Evolutionary conservation across 2,329 filamentous ascomycete species (phyloP).

Genomic region (Leptodontidium sp.): DNA sequence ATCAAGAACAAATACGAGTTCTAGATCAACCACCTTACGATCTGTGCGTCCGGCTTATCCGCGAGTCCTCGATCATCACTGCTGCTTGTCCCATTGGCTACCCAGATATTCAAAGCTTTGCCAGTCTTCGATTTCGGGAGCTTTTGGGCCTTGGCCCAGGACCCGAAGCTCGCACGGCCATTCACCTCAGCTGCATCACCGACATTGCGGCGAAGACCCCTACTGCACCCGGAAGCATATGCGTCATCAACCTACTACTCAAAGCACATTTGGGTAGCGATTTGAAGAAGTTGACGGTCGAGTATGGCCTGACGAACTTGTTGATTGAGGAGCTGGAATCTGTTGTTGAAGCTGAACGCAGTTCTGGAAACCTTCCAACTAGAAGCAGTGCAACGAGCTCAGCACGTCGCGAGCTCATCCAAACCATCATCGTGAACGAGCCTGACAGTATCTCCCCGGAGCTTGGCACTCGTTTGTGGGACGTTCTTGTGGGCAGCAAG

Average conservation of each 20-base stretch:
- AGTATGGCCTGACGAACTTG: constrained; percentile 68
- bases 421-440: constrained; percentile 65
- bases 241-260: constrained; percentile 64
- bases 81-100: constrained; percentile 63
- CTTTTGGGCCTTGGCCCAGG: constrained; percentile 66
- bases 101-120: constrained; percentile 70
- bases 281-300: constrained; percentile 62
- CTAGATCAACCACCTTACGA: constrained; percentile 58
- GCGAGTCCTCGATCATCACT: constrained; percentile 70
- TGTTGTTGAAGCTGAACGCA: constrained; percentile 32
- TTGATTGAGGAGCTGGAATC: constrained; percentile 71
- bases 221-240: constrained; percentile 77
- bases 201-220: constrained; percentile 71
- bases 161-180: constrained; percentile 62
- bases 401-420: constrained; percentile 65
- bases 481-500: constrained; percentile 71
- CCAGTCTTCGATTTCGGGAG: constrained; percentile 65
- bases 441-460: constrained; percentile 68
- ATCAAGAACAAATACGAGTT: constrained; percentile 47
- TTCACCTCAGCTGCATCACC: constrained; percentile 72
- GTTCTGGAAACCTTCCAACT: constrained; percentile 38
- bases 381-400: constrained; percentile 55
- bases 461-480: constrained; percentile 73
- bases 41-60: constrained; percentile 72
- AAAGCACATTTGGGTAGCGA: constrained; percentile 57